Evolutionary conservation across 768 basidiomycete species (phyloP).

Genomic region (Pisolithus tinctorius): DNA sequence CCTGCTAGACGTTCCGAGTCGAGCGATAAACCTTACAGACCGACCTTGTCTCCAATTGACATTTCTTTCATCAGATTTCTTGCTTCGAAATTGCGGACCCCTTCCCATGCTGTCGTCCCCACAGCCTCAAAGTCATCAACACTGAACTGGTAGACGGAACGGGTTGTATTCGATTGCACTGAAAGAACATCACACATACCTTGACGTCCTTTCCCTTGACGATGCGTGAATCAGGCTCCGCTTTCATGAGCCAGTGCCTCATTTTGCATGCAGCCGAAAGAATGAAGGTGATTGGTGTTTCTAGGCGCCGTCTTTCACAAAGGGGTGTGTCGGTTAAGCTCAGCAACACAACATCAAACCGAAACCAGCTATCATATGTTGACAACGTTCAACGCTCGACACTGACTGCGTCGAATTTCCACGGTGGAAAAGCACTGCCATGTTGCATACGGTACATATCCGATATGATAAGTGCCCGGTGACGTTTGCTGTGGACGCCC

Average conservation of each 20-base stretch:
- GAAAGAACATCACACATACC: conserved; percentile 28
- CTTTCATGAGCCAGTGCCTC: conserved; percentile 71
- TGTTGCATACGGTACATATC: no score
- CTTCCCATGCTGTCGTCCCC: conserved; percentile 75
- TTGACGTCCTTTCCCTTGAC: conserved; percentile 88
- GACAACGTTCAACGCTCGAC: no score
- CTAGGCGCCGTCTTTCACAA: background rate
- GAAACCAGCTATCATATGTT: no score
- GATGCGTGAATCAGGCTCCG: conserved; percentile 77
- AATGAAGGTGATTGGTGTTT: background rate
- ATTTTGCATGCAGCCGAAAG: conserved; percentile 5
- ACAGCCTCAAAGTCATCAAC: conserved; percentile 78
- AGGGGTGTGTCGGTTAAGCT: no score
- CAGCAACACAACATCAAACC: no score
- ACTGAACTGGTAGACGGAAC: conserved; percentile 54
- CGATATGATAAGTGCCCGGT: no score
- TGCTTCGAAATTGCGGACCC: conserved; percentile 81
- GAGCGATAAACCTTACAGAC: conserved; percentile 3
- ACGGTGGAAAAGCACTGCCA: no score
- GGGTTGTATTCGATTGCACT: background rate
- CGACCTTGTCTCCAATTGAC: conserved; percentile 66
- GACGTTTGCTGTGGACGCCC: no score
- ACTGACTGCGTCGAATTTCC: no score
- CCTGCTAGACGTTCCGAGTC: background rate
- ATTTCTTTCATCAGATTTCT: conserved; percentile 81